Evolutionary conservation across 495 filamentous ascomycete species (phyloP).

Genomic region (Pseudoneurospora amorphoporcata): DNA sequence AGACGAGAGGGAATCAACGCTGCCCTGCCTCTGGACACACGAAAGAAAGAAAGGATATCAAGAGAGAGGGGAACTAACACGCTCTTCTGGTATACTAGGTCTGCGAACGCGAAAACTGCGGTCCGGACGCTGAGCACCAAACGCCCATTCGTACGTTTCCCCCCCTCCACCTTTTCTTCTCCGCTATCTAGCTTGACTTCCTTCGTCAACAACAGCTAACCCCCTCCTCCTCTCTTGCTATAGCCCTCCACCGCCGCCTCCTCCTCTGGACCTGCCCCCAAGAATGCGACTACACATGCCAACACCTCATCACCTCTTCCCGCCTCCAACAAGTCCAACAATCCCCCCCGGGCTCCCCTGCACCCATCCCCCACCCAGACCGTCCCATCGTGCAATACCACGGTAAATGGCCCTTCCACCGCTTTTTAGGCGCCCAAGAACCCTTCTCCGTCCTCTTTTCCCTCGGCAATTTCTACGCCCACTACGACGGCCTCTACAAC

Average conservation of each 20-base stretch:
- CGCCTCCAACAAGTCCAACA: conserved; percentile 39
- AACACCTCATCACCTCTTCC: conserved; percentile 76
- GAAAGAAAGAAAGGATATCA: background rate
- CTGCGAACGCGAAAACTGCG: conserved; percentile 75
- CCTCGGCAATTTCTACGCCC: conserved; percentile 79
- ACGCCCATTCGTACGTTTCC: conserved; percentile 44
- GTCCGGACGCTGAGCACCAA: conserved; percentile 23
- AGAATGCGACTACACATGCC: conserved; percentile 98
- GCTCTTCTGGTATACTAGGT: conserved; percentile 40
- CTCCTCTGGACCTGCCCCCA: conserved; percentile 72
- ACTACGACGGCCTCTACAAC: conserved; percentile 59
- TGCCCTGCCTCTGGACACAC: background rate
- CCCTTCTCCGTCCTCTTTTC: conserved; percentile 90
- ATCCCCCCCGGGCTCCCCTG: conserved; percentile 11
- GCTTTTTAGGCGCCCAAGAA: conserved; percentile 88
- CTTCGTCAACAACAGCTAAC: background rate
- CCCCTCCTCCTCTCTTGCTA: too few relatives aligned
- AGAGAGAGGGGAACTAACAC: conserved; percentile 2
- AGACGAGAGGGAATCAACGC: background rate
- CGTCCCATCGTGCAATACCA: conserved; percentile 81
- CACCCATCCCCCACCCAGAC: conserved; percentile 14
- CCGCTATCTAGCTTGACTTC: background rate
- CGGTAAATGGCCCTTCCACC: conserved; percentile 97
- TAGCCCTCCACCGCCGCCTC: conserved; percentile 57
- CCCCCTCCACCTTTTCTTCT: conserved; percentile 1